Base-by-base conservation (phyloP, 495 filamentous ascomycete species). In the Tuber borchii region DNA sequence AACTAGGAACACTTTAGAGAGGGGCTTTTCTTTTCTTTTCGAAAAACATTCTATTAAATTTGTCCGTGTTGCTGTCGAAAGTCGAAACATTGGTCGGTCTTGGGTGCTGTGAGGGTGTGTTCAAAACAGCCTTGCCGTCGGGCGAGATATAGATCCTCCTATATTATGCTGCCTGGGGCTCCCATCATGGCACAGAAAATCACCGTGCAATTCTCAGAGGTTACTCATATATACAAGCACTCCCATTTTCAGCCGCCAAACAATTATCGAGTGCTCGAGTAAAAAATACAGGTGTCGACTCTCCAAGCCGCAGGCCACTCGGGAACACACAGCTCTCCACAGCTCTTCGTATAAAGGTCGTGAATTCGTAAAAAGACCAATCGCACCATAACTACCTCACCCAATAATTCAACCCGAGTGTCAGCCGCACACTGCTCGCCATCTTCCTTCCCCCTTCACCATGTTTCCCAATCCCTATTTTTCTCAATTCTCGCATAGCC, bases 321-420 rank as follows among this genome's bases (percentile, higher is more conserved):
- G 56, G 56, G 56, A 31, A 31, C 12, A 16, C 56, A 14, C 56
- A 48, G 46, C 20, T 22, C 46, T 48, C 46, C 46, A 48, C 46
- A 56, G 22, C 48, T n/a, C 48, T 10, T 65, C 12, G 56, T 65
- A 31, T 17, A 65, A 65, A 17, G 26, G 26, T 65, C 56, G 56
- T 65, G 26, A 65, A 65, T 16, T 34, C 56, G 56, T 31, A 65
- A 31, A 31, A 17, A 31, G 5, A 26, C 22, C 48, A 26, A 22
- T 22, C 22, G 31, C 16, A 17, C 26, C 26, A 34, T 31, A 2
- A 65, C 31, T 65, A 65, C 56, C 48, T 56, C 48, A 14, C 56
- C 56, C 56, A 65, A 34, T 65, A 79, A 68, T 79, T 71, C 45
- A 79, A 71, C 7, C 77, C 76, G n/a, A 79, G 73, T 56, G 74